Conservation (phyloP, 768 basidiomycete species). For the Lyophyllum shimeji region DNA sequence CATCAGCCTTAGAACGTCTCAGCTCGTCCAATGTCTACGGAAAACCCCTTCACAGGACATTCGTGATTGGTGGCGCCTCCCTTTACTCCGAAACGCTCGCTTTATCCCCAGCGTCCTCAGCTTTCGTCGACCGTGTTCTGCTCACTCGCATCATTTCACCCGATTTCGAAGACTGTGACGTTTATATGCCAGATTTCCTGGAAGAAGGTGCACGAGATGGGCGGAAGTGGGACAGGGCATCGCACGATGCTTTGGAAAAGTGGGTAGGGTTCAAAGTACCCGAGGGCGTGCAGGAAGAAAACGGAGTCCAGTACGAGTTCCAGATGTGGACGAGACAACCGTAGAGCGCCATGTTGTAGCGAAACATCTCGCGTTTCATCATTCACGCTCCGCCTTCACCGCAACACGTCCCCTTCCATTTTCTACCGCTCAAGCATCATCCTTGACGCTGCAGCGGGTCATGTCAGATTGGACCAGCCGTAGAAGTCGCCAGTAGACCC, state of each 20-base stretch:
- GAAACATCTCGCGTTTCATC: neutral
- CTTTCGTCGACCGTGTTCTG: constrained; percentile 76
- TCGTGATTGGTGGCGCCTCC: constrained; percentile 92
- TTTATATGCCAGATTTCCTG: constrained; percentile 78
- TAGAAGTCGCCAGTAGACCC: constrained; percentile 17
- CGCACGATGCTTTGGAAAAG: constrained; percentile 60
- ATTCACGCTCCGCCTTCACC: neutral
- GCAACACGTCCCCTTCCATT: neutral
- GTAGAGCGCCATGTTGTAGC: constrained; percentile 10
- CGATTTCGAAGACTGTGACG: constrained; percentile 80
- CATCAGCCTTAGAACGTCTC: constrained; percentile 38
- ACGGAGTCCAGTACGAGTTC: constrained; percentile 83
- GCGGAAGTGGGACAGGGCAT: constrained; percentile 53
- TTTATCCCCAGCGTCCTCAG: constrained; percentile 31
- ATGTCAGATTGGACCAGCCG: constrained; percentile 7
- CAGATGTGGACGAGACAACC: constrained; percentile 85
- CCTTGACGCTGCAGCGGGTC: constrained; percentile 59
- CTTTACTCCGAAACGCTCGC: constrained; percentile 73
- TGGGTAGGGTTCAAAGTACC: constrained; percentile 86
- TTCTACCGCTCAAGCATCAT: constrained; percentile 25
- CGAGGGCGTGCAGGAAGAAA: constrained; percentile 76
- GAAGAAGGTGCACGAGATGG: constrained; percentile 33
- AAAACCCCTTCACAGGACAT: constrained; percentile 54
- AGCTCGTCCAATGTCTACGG: constrained; percentile 28
- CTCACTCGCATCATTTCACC: constrained; percentile 82